phyloP scores from a whole-genome alignment of 192 early-diverging fungal genomes.

The Rhizophlyctis rosea region DNA sequence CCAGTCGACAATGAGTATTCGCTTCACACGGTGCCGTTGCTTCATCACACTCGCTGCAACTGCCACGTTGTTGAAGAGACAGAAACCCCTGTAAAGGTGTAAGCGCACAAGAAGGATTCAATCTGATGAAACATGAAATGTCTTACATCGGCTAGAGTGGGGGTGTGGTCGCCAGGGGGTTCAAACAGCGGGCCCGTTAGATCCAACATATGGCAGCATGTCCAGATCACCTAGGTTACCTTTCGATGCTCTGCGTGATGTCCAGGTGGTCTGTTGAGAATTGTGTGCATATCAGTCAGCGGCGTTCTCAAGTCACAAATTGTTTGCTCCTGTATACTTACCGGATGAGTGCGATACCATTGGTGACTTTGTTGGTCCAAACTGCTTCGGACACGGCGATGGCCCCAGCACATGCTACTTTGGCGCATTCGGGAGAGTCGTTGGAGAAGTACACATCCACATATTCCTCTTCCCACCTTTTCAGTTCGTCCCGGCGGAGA shows the following conservation, averaged over 20 bases:
- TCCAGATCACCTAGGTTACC: no score
- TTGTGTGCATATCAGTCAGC: no score
- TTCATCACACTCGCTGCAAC: conserved; percentile 70
- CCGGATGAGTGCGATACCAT: conserved; percentile 81
- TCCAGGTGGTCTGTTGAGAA: conserved; percentile 73
- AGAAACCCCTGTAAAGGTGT: conserved; percentile 73
- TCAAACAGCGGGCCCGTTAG: no score
- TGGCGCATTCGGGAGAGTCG: conserved; percentile 34
- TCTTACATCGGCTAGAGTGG: no score
- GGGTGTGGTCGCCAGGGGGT: no score
- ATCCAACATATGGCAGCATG: no score
- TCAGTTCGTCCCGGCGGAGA: conserved; percentile 6
- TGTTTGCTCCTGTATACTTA: no score
- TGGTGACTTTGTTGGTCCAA: conserved; percentile 54
- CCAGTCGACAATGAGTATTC: conserved; percentile 89
- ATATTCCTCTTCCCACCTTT: conserved; percentile 2
- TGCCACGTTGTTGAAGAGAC: conserved; percentile 86
- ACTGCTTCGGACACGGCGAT: conserved; percentile 73
- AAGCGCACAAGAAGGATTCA: no score
- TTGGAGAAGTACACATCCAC: conserved; percentile 32
- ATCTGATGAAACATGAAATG: not conserved
- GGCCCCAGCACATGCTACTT: conserved; percentile 73
- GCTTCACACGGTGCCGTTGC: conserved; percentile 37
- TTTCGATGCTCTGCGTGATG: conserved; percentile 81
- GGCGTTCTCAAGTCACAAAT: no score